A percentile compares a stretch with the other conserved stretches of the same genome.
Evolutionary conservation across 176 grass and related monocot genomes (phyloP).

Genomic region (Triticum urartu): DNA sequence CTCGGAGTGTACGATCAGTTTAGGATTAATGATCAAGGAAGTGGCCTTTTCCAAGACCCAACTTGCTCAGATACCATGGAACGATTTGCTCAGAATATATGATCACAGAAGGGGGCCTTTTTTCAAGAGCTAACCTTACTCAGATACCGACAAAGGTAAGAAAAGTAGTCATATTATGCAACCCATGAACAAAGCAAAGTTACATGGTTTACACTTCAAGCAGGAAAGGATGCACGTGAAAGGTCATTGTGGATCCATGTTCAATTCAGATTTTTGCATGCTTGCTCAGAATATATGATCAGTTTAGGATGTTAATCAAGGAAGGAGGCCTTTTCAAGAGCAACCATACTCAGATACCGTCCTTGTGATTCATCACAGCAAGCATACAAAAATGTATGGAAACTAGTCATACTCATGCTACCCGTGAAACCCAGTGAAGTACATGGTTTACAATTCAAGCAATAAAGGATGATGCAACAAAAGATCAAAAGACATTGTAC

Average conservation of each 20-base stretch:
- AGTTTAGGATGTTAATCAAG: constrained; percentile 18
- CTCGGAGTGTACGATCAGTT: neutral
- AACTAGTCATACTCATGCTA: no score
- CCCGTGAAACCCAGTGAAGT: no score
- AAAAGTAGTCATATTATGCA: neutral
- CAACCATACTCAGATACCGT: constrained; percentile 18
- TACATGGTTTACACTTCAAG: neutral
- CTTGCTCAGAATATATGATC: constrained; percentile 14
- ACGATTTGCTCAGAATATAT: neutral
- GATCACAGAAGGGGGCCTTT: neutral
- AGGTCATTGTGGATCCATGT: neutral
- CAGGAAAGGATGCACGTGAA: neutral
- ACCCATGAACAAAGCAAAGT: neutral
- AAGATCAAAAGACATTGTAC: no score
- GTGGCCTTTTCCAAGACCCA: neutral
- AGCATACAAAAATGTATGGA: no score
- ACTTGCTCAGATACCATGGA: neutral
- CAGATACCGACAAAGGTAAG: neutral
- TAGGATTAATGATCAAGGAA: constrained; percentile 28
- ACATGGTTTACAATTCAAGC: no score
- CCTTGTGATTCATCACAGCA: constrained; percentile 17
- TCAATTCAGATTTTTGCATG: neutral
- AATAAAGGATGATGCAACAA: no score
- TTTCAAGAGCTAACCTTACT: neutral
- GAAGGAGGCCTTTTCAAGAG: neutral